Evolutionary conservation across 345 rosid species (phyloP), one percentile per base, ranked within the genome.

Genomic region (Bruguiera gymnorhiza): DNA sequence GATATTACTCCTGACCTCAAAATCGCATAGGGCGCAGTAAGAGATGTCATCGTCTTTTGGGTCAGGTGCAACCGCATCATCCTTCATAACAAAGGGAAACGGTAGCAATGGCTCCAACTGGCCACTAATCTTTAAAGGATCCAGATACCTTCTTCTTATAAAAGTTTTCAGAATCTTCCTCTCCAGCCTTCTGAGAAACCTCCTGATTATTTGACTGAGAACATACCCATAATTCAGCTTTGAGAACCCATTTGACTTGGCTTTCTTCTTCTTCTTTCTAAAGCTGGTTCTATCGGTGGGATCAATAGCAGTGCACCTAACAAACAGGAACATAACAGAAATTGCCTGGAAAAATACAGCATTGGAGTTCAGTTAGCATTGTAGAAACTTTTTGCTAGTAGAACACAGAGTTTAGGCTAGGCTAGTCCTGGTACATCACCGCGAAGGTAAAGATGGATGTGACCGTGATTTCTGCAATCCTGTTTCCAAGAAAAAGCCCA

Each of bases 41-140:
- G 97, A 92, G 77, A 89, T 76, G 73, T 92, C 97, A 43, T 87
- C 94, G 27, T 83, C 96, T 70, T 82, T 88, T 16, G 81, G 80
- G 8, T 88, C 88, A 8, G 99, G 96, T 54, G 89, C 61, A 75
- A 92, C 63, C 24, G 91, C 83, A 65, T 86, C 96, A 79, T 95
- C 99, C 67, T 85, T 87, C 67, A 83, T 66, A 48, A 95, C 85
- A 50, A 95, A 84, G 32, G 97, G 96, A 85, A 95, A 95, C 9
- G 97, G 97, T 34, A 95, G 85, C 66, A 92, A 77, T 21, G 98
- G 97, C 73, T 95, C 99, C 70, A 84, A 70, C 67, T 88, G 96
- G 43, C 78, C 68, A 59, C 71, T 73, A 56, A 84, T 74, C 71
- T 83, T 84, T 88, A 86, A 71, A 8, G 99, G 99, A 81, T 90